Base-by-base conservation (phyloP, 768 basidiomycete species). In the Strobilomyces dryophilus region DNA sequence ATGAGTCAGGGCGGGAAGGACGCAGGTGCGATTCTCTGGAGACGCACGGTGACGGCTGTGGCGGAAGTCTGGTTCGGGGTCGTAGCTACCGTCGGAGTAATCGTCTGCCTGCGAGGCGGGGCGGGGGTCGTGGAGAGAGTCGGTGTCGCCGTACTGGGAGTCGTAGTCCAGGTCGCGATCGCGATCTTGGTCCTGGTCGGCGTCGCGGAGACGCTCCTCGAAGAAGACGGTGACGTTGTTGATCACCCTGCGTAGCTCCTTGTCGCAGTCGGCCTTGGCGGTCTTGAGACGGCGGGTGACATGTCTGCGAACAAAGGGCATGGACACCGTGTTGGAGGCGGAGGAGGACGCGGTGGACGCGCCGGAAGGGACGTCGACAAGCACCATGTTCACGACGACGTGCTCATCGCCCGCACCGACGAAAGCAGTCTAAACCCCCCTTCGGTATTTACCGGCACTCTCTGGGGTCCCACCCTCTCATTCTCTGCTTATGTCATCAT, bases 181-280 rank as follows among this genome's bases (percentile, higher is more conserved):
- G 18, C 72, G 66, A 65, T 88, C 86, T 56, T 73, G 72, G 61
- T 78, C 73, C 61, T 82, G 78, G 68, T 92, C 86, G 49, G 79
- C 83, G 58, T 91, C 89, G 42, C 87, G 78, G 35, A 95, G 79
- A 62, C 87, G 82, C 66, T 93, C 89, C 74, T 99, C 95, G 61
- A 97, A 95, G 73, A 93, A 98, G 36, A 84, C 72, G 57, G 95
- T 95, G 76, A 99, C 94, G 55, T 85, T 91, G 72, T 91, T 87
- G 54, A 95, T 92, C 66, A 98, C 89, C 66, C 92, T 87, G 65
- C 87, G 85, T 9, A 99, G 83, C 71, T 97, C 93, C 76, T 89
- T 90, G 81, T 99, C 93, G 77, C 95, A 99, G 59, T 91, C 90
- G 47, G 89, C 83, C 76, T 99, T 98, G 53, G 95, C 94, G 4